phyloP scores from a whole-genome alignment of 2,329 filamentous ascomycete species.

The Dactylella cylindrospora region DNA sequence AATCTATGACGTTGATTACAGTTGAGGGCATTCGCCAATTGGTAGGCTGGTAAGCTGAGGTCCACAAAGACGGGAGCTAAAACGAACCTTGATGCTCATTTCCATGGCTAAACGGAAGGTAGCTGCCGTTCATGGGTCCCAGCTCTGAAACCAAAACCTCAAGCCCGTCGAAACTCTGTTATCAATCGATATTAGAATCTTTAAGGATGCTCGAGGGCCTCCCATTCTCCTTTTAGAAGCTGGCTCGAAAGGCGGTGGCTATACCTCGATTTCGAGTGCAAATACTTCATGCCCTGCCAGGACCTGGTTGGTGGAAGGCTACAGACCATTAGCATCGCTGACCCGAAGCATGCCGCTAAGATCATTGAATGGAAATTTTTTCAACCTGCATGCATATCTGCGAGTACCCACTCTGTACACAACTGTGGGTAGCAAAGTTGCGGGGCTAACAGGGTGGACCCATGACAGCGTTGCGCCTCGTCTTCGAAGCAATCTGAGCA shows the following conservation, averaged over 20 bases:
- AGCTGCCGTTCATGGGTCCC: conserved; percentile 9
- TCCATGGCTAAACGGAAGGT: conserved; percentile 24
- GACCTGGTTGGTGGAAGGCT: conserved; percentile 17
- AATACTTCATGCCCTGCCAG: too few species aligned
- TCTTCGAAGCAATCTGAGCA: conserved; percentile 20
- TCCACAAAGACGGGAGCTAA: conserved; percentile 21
- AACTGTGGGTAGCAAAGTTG: conserved; percentile 25
- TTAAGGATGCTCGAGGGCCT: conserved; percentile 31
- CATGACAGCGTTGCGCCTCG: conserved; percentile 40
- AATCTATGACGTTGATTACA: conserved; percentile 14
- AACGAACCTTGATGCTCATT: conserved; percentile 9
- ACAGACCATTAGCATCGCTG: not conserved
- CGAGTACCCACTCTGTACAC: conserved; percentile 27
- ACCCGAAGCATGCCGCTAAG: not conserved
- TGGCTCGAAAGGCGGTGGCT: conserved; percentile 18
- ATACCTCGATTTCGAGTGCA: conserved; percentile 3
- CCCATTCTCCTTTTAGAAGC: conserved; percentile 17
- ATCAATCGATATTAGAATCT: conserved; percentile 1
- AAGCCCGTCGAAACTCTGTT: conserved; percentile 13
- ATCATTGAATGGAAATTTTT: conserved; percentile 35
- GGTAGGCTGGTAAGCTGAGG: conserved; percentile 5
- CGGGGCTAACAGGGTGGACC: conserved; percentile 45
- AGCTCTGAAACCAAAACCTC: conserved; percentile 43
- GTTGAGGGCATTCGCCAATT: not conserved
- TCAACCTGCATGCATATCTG: conserved; percentile 35